Base-by-base conservation (phyloP, 495 filamentous ascomycete species). In the Aspergillus mulundensis region DNA sequence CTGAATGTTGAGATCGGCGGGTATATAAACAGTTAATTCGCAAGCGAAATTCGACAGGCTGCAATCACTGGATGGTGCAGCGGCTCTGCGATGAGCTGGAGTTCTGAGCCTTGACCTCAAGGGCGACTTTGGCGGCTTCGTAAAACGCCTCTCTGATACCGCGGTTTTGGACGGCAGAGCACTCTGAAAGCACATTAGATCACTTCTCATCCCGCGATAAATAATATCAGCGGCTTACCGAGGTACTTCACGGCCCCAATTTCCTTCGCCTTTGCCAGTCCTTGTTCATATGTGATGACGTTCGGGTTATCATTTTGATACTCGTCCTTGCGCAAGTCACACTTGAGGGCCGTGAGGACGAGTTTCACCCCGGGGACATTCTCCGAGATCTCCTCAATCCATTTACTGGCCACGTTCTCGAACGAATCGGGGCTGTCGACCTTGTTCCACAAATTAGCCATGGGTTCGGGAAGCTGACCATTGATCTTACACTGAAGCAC, bases 111-210 rank as follows among this genome's bases (percentile, higher is more conserved):
- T 91, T 96, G 39, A 97, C 94, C 20, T 87, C 87, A 23, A 98
- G 76, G 7, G 94, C 94, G n/a, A 97, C 94, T 64, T 95, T 87
- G 42, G 94, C 95, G 36, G 94, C 94, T 76, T 98, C 94, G 42
- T 95, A 97, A 68, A 98, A 98, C 32, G 94, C 95, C 70, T 98
- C 94, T 67, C 96, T 94, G 63, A 98, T 95, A 50, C 94, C 94
- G 36, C 94, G 81, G 73, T 98, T 98, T 68, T 91, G 87, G 79
- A 96, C 96, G 14, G 94, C 94, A 25, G 95, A 97, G 80, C 94
- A 98, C 76, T 98, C 94, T 86, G 59, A 56, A 50, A 12, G 23
- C 7, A 28, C 5, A 24, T 30, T 24, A 53, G 32, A 20, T 20
- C 14, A 20, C 3, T n/a, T n/a, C 32, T 32, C 4, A 14, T 19